These are phyloP conservation scores for sunflower (Helianthus annuus) DNA, from an alignment of 129 eudicot species.

Conservation along the genomic window DNA sequence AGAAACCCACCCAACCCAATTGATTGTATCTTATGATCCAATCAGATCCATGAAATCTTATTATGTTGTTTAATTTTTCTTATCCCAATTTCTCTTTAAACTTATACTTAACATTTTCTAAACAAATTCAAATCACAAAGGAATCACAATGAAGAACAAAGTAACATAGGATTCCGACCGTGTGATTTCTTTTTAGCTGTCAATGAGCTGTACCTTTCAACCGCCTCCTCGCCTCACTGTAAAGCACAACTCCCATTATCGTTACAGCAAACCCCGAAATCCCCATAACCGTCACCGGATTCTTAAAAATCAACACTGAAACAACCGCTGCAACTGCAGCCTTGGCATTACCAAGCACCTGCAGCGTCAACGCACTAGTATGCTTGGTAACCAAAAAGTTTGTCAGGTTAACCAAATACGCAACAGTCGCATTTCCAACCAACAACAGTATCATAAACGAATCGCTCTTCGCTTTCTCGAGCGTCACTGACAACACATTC, in stretches of 20 bases:
- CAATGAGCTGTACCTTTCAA: constrained; percentile 71
- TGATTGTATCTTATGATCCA: constrained; percentile 46
- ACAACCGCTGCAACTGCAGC: constrained; percentile 81
- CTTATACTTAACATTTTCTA: constrained; percentile 6
- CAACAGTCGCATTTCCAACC: constrained; percentile 70
- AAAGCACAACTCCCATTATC: constrained; percentile 77
- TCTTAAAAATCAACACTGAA: constrained; percentile 72
- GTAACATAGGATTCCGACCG: constrained; percentile 40
- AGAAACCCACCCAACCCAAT: constrained; percentile 33
- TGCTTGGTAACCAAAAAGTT: constrained; percentile 78
- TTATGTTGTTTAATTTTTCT: constrained; percentile 30
- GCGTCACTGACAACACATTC: constrained; percentile 54
- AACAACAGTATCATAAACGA: constrained; percentile 62
- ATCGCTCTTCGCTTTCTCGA: constrained; percentile 57
- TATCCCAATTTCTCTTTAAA: constrained; percentile 29
- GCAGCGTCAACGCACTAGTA: constrained; percentile 77
- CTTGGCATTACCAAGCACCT: constrained; percentile 82
- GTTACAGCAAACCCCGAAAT: constrained; percentile 77
- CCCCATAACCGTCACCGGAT: constrained; percentile 87
- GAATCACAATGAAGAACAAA: constrained; percentile 28
- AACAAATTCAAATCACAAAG: constrained; percentile 26
- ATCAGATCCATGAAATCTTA: constrained; percentile 44
- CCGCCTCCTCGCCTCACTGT: constrained; percentile 83
- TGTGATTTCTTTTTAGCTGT: constrained; percentile 23
- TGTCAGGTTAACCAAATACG: constrained; percentile 76